Evolutionary conservation across 805 yeast genomes (phyloP), one percentile per base, ranked within the genome.

Genomic region (Zygotorulaspora florentina): DNA sequence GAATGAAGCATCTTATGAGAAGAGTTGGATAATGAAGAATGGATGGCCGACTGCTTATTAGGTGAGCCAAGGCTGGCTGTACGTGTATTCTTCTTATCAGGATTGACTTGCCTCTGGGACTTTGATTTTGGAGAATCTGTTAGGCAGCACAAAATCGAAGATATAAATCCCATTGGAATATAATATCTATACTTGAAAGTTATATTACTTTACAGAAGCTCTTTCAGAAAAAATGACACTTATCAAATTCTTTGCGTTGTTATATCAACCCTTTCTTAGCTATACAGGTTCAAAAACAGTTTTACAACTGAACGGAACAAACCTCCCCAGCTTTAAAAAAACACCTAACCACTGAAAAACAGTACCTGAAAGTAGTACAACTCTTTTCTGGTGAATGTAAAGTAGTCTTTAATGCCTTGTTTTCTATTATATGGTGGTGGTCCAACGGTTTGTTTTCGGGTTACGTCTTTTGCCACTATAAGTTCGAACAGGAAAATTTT

Each of bases 161-260:
- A 57, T 38, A 66, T 53, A 49, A 68, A 58, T 50, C 70, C 71
- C 73, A 69, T 69, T 46, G 46, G 54, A 40, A 39, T 30, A 23
- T 17, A 38, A 36, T 35, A 20, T 26, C 36, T 20, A 20, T 30
- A 35, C 23, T 16, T 26, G 25, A 36, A 29, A 13, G 29, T 20
- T 29, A 13, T 26, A 27, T 18, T 16, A 17, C 43, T 41, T 13
- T n/a, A 27, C 25, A 35, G 11, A 28, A 30, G 16, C 26, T 20
- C 13, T 38, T 13, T 9, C 18, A 39, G 33, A n/a, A 4, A 15
- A 36, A 16, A 36, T 20, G 25, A 20, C 25, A 20, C 25, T 20
- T 20, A 20, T 20, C 25, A 20, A 20, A 20, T 20, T 5, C 7
- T 7, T 20, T 20, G 25, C 25, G 25, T 20, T 20, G 25, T 20